These are phyloP conservation scores for Teratosphaeria zuluensis DNA, from an alignment of 2,329 filamentous ascomycete species.

Conservation along the genomic window DNA sequence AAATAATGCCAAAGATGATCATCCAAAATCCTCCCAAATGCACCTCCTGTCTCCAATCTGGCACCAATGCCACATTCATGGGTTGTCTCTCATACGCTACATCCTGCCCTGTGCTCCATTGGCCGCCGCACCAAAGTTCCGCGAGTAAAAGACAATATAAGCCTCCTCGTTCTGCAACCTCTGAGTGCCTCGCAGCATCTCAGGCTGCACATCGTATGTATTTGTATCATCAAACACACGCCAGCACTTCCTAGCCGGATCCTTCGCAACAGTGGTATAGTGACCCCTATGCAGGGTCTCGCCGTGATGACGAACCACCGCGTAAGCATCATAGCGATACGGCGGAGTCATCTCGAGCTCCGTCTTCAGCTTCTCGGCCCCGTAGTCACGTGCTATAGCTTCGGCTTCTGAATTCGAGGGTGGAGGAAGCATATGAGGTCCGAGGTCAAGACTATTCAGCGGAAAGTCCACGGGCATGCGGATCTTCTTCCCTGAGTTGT, in stretches of 20 bases:
- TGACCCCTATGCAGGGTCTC: conserved; percentile 61
- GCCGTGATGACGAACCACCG: conserved; percentile 69
- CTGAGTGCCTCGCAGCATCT: conserved; percentile 28
- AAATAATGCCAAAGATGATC: neutral
- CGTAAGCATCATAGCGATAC: conserved; percentile 77
- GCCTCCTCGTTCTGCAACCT: conserved; percentile 52
- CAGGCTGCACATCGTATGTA: conserved; percentile 48
- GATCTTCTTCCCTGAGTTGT: conserved; percentile 46
- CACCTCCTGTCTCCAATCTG: too few species aligned
- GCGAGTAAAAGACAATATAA: conserved; percentile 53
- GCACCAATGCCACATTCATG: neutral
- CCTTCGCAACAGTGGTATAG: conserved; percentile 58
- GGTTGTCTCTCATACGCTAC: neutral
- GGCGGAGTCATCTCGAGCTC: conserved; percentile 42
- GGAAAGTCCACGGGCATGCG: conserved; percentile 67
- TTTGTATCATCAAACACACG: conserved; percentile 51
- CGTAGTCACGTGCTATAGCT: conserved; percentile 21
- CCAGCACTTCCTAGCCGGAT: conserved; percentile 42
- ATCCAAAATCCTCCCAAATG: neutral
- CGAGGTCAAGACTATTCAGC: conserved; percentile 57
- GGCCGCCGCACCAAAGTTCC: conserved; percentile 3
- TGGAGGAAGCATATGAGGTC: conserved; percentile 48
- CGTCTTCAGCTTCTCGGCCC: conserved; percentile 19
- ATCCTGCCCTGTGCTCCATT: conserved; percentile 3
- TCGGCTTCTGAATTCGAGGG: conserved; percentile 24